Percentiles rank a stretch among this genome's conserved stretches.
Conservation (phyloP, 2,329 filamentous ascomycete genomes). For the Fusarium hainanense region DNA sequence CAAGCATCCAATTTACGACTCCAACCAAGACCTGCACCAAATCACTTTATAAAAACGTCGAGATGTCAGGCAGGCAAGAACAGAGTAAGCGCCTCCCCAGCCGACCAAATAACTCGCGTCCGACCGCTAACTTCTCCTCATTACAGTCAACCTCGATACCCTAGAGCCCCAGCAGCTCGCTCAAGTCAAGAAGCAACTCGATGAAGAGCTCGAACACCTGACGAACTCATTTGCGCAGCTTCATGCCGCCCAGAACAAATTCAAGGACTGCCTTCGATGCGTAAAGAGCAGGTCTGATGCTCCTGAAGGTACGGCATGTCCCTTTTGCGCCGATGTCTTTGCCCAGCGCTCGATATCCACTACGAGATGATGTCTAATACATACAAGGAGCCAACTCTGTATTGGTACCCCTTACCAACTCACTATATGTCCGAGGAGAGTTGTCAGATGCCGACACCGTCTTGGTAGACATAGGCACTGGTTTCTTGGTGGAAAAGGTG, state of each 20-base stretch:
- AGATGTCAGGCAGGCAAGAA: conserved; percentile 52
- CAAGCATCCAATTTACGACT: conserved; percentile 16
- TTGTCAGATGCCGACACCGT: conserved; percentile 80
- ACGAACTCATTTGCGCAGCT: conserved; percentile 91
- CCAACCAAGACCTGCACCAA: conserved; percentile 12
- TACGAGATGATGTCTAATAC: conserved; percentile 19
- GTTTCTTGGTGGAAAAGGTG: conserved; percentile 94
- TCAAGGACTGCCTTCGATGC: conserved; percentile 86
- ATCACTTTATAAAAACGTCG: conserved; percentile 22
- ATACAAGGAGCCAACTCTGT: conserved; percentile 64
- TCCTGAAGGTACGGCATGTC: conserved; percentile 45
- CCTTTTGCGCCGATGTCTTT: not conserved
- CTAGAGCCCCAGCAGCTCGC: conserved; percentile 88
- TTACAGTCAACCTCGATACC: conserved; percentile 72
- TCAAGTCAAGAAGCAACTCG: conserved; percentile 94
- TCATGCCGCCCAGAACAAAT: conserved; percentile 89
- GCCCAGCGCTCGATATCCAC: not conserved
- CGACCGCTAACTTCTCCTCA: conserved; percentile 2
- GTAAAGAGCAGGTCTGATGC: conserved; percentile 64
- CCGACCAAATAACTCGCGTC: not conserved
- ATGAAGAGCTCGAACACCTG: conserved; percentile 95
- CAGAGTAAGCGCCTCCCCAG: conserved; percentile 40
- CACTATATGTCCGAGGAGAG: conserved; percentile 89
- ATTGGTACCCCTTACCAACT: conserved; percentile 93
- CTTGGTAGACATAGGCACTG: conserved; percentile 92